phyloP scores from a whole-genome alignment of 2,329 filamentous ascomycete species.

The Parastagonospora nodorum region DNA sequence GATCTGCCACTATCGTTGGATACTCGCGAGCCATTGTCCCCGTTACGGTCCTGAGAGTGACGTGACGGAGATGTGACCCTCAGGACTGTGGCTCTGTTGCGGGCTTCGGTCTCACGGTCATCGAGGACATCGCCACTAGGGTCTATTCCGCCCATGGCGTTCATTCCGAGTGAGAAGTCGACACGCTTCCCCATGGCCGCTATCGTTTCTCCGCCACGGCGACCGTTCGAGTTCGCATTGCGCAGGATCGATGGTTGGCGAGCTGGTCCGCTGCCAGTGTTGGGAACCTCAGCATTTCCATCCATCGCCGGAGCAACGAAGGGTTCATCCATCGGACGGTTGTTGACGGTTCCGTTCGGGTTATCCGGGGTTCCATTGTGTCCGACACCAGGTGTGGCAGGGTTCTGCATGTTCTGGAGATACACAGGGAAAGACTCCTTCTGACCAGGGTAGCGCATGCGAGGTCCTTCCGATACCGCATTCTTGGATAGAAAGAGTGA shows the following conservation, averaged over 20 bases:
- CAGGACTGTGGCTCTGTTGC: slow-evolving; percentile 46
- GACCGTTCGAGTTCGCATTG: slow-evolving; percentile 48
- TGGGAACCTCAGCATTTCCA: slow-evolving; percentile 9
- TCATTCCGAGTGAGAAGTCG: slow-evolving; percentile 73
- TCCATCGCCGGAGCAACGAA: slow-evolving; percentile 47
- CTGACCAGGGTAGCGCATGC: slow-evolving; percentile 72
- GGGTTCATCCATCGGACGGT: slow-evolving; percentile 48
- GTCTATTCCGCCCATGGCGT: slow-evolving; percentile 61
- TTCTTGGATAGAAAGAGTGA: slow-evolving; percentile 84
- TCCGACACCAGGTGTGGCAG: slow-evolving; percentile 49
- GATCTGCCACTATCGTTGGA: slow-evolving; percentile 43
- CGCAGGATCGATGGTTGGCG: slow-evolving; percentile 62
- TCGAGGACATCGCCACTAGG: slow-evolving; percentile 69
- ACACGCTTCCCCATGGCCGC: slow-evolving; percentile 65
- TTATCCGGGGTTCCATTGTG: slow-evolving; percentile 53
- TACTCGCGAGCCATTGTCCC: slow-evolving; percentile 27
- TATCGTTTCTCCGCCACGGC: slow-evolving; percentile 61
- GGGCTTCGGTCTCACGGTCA: slow-evolving; percentile 50
- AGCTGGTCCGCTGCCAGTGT: slow-evolving; percentile 10
- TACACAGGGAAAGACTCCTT: slow-evolving; percentile 71
- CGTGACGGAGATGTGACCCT: slow-evolving; percentile 47
- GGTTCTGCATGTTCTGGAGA: slow-evolving; percentile 58
- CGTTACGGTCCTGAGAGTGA: slow-evolving; percentile 29
- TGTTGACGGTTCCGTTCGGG: slow-evolving; percentile 45
- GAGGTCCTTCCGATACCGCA: slow-evolving; percentile 85